These are phyloP conservation scores for Pisolithus albus DNA, from an alignment of 768 basidiomycete species.

Conservation along the genomic window DNA sequence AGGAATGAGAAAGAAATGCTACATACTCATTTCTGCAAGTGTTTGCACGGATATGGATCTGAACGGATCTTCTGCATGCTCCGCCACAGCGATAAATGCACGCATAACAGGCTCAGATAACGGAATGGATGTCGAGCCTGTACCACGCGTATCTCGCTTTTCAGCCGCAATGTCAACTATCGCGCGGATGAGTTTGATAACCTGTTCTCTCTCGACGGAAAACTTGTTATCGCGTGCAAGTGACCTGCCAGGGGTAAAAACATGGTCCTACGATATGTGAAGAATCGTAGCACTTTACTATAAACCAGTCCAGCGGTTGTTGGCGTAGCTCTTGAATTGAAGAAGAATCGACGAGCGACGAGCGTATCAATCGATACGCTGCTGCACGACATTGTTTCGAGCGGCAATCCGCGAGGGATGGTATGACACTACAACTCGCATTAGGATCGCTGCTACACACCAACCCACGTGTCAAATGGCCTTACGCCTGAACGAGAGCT, in stretches of 20 bases:
- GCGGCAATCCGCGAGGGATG: constrained; percentile 67
- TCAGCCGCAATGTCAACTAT: constrained; percentile 73
- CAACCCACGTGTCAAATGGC: constrained; percentile 3
- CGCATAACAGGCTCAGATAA: constrained; percentile 76
- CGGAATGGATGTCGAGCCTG: constrained; percentile 43
- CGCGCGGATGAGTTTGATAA: constrained; percentile 78
- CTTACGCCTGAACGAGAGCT: constrained; percentile 74
- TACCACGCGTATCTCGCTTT: constrained; percentile 36
- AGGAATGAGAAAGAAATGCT: constrained; percentile 5
- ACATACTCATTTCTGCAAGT: constrained; percentile 80
- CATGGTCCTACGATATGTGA: background rate
- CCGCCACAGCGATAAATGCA: constrained; percentile 87
- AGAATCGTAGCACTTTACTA: constrained; percentile 63
- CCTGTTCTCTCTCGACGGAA: constrained; percentile 86
- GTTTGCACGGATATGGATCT: constrained; percentile 78
- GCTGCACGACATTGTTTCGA: constrained; percentile 71
- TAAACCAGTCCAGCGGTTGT: constrained; percentile 78
- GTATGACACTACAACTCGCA: constrained; percentile 54
- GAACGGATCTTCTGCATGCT: constrained; percentile 88
- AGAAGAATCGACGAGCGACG: constrained; percentile 66
- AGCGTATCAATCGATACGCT: constrained; percentile 78
- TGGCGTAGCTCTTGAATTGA: constrained; percentile 58
- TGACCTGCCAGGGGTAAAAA: constrained; percentile 43
- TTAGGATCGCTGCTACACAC: constrained; percentile 7
- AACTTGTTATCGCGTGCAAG: constrained; percentile 80